A percentile compares a stretch with the other conserved stretches of the same genome.
Conservation (phyloP, 1,284 basidiomycete species). For the Heimioporus punctisporus region DNA sequence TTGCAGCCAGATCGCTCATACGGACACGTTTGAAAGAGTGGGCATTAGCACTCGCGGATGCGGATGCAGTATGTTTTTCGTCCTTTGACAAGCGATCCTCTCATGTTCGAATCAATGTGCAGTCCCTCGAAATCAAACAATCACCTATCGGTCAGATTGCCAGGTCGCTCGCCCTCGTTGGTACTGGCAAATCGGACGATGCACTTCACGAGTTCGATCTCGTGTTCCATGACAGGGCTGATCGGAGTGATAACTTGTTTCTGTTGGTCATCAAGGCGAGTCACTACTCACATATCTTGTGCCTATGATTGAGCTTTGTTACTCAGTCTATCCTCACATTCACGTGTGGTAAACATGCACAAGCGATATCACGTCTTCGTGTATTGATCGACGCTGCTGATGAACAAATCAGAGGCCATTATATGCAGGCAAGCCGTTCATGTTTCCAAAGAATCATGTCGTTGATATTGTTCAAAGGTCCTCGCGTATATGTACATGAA, state of each 20-base stretch:
- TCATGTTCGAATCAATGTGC: not conserved
- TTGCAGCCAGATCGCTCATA: not conserved
- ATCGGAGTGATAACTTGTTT: slow-evolving; percentile 1
- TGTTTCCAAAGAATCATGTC: not conserved
- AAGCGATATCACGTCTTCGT: too few species aligned
- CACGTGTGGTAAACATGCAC: too few species aligned
- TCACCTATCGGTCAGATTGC: slow-evolving; percentile 6
- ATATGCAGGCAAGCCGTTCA: too few species aligned
- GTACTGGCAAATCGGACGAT: not conserved
- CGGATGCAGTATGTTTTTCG: not conserved
- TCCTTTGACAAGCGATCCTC: not conserved
- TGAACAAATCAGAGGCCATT: not conserved
- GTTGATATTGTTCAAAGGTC: not conserved
- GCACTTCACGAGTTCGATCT: slow-evolving; percentile 2
- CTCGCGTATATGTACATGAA: not conserved
- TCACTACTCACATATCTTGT: not conserved
- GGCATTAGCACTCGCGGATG: not conserved
- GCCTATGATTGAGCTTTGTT: not conserved
- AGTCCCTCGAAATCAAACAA: slow-evolving; percentile 1
- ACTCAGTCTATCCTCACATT: not conserved
- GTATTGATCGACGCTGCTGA: too few species aligned
- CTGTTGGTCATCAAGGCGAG: slow-evolving; percentile 5
- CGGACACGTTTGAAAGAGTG: slow-evolving; percentile 2
- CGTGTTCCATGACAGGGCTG: not conserved
- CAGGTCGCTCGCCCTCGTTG: not conserved